These are phyloP conservation scores for Fraxinus latifolia DNA, from an alignment of 305 asterid species.

Conservation along the genomic window DNA sequence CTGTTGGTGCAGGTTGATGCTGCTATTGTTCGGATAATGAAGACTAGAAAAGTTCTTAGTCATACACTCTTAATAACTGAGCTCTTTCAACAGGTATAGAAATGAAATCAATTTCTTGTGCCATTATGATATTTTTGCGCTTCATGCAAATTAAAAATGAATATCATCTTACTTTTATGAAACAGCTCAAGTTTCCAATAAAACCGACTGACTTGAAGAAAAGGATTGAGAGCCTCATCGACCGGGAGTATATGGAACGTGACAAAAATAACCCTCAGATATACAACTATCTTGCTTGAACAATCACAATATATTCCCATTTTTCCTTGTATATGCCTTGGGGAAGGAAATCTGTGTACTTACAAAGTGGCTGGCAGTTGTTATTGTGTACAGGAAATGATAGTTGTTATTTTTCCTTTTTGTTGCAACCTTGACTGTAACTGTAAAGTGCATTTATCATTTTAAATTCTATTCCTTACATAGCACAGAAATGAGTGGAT, in stretches of 20 bases:
- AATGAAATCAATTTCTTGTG: slow-evolving; percentile 3
- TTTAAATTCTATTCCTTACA: not conserved
- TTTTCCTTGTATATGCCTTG: slow-evolving; percentile 35
- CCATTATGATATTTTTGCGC: slow-evolving; percentile 40
- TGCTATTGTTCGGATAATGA: slow-evolving; percentile 60
- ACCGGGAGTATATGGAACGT: slow-evolving; percentile 86
- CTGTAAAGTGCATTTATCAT: slow-evolving; percentile 21
- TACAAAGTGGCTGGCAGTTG: slow-evolving; percentile 21
- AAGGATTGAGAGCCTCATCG: slow-evolving; percentile 93
- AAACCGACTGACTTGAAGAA: slow-evolving; percentile 97
- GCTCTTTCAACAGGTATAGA: slow-evolving; percentile 58
- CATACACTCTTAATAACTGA: slow-evolving; percentile 65
- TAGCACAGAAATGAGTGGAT: not conserved
- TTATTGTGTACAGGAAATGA: slow-evolving; percentile 41
- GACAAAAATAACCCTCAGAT: slow-evolving; percentile 85
- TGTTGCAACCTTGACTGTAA: slow-evolving; percentile 22
- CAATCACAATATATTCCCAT: not conserved
- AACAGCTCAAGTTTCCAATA: slow-evolving; percentile 91
- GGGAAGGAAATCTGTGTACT: slow-evolving; percentile 6
- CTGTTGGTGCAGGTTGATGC: slow-evolving; percentile 67
- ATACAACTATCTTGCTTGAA: slow-evolving; percentile 74
- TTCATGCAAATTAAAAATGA: not conserved
- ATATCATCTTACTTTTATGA: slow-evolving; percentile 6
- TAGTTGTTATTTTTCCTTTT: slow-evolving; percentile 15
- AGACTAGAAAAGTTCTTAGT: slow-evolving; percentile 59